Percentiles rank a stretch among this genome's conserved stretches.
phyloP scores from a whole-genome alignment of 2,329 filamentous ascomycete species.

The Ophiostoma angusticollis region DNA sequence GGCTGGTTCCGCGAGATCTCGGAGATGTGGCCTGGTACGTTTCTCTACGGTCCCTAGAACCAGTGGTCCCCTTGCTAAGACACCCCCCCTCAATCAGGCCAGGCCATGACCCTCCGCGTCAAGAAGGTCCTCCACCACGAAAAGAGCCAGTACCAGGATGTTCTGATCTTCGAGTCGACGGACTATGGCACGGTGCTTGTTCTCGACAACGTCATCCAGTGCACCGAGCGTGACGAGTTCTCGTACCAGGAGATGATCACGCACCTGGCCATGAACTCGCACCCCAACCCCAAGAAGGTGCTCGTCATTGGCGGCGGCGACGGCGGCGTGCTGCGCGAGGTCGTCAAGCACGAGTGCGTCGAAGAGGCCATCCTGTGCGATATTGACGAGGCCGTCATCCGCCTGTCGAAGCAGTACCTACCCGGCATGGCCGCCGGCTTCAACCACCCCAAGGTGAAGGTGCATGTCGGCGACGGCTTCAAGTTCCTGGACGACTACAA shows the following conservation, averaged over 20 bases:
- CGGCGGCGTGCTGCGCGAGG: slow-evolving; percentile 92
- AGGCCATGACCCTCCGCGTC: slow-evolving; percentile 97
- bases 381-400: slow-evolving; percentile 98
- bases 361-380: slow-evolving; percentile 96
- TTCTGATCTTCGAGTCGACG: slow-evolving; percentile 96
- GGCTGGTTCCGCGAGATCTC: slow-evolving; percentile 99
- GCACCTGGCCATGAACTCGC: slow-evolving; percentile 94
- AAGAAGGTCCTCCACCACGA: slow-evolving; percentile 98
- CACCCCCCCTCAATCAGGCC: slow-evolving; percentile 41
- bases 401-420: slow-evolving; percentile 95
- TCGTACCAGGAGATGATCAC: slow-evolving; percentile 99
- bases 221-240: slow-evolving; percentile 97
- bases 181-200: slow-evolving; percentile 94
- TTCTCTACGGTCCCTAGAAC: neutral
- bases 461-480: slow-evolving; percentile 93
- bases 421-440: slow-evolving; percentile 89
- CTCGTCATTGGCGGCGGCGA: slow-evolving; percentile 97
- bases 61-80: neutral
- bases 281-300: slow-evolving; percentile 96
- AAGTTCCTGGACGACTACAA: slow-evolving; percentile 96
- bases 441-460: slow-evolving; percentile 84
- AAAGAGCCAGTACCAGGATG: slow-evolving; percentile 98
- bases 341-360: slow-evolving; percentile 96
- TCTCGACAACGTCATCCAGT: slow-evolving; percentile 97
- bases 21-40: slow-evolving; percentile 81